Conservation (phyloP, 306 rosid genomes). For the Vicia villosa region DNA sequence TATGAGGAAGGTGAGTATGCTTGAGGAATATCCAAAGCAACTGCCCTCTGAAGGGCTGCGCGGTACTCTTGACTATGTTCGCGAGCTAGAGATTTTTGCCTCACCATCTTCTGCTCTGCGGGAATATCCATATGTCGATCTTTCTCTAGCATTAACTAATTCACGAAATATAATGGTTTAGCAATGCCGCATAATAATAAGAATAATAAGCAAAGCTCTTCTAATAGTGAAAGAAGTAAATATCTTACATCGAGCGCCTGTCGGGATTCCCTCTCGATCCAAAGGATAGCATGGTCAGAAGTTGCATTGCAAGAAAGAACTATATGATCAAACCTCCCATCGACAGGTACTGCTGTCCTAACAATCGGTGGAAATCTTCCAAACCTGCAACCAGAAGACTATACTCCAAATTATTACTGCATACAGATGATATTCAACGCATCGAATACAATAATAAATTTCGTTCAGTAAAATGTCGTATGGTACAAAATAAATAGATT, state of each 20-base stretch:
- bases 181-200: not conserved
- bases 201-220: not conserved
- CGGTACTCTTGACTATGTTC: constrained; percentile 70
- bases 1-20: constrained; percentile 62
- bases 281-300: constrained; percentile 81
- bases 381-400: constrained; percentile 56
- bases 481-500: not conserved
- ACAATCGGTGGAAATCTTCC: constrained; percentile 94
- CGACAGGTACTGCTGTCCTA: constrained; percentile 96
- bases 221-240: constrained; percentile 28
- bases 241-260: constrained; percentile 76
- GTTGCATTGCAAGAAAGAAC: constrained; percentile 93
- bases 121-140: constrained; percentile 67
- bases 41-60: constrained; percentile 80
- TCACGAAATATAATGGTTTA: constrained; percentile 23
- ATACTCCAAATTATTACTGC: constrained; percentile 31
- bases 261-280: constrained; percentile 92
- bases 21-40: constrained; percentile 76
- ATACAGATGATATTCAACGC: constrained; percentile 20
- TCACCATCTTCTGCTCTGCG: constrained; percentile 71
- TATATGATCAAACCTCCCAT: constrained; percentile 91
- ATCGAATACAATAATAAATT: constrained; percentile 4
- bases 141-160: constrained; percentile 73
- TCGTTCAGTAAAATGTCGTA: not conserved
- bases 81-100: constrained; percentile 57